Conservation (phyloP, 345 rosid species). For the Xanthoceras sorbifolium region DNA sequence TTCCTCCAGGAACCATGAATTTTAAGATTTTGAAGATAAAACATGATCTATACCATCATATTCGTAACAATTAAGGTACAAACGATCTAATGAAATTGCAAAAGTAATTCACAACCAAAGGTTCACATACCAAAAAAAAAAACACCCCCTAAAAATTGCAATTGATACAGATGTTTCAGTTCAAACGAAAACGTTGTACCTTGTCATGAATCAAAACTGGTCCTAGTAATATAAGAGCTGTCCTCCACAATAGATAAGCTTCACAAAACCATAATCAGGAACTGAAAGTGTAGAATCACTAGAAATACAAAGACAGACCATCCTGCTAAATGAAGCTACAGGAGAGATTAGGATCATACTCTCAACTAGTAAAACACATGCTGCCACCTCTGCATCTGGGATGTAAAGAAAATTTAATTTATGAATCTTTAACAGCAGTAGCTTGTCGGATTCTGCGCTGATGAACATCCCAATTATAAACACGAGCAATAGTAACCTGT, state of each 20-base stretch:
- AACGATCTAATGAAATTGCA: neutral
- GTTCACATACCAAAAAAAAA: neutral
- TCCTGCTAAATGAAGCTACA: slow-evolving; percentile 9
- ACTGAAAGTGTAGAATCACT: neutral
- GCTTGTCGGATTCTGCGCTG: slow-evolving; percentile 72
- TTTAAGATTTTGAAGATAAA: slow-evolving; percentile 9
- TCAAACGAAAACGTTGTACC: slow-evolving; percentile 4
- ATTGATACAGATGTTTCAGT: neutral
- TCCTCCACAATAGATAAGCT: neutral
- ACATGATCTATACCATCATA: neutral
- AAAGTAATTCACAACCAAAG: neutral
- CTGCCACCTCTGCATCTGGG: slow-evolving; percentile 2
- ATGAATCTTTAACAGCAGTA: slow-evolving; percentile 40
- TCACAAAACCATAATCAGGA: slow-evolving; percentile 16
- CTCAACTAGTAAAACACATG: neutral
- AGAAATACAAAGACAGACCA: slow-evolving; percentile 16
- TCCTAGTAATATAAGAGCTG: slow-evolving; percentile 9
- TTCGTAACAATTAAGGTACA: neutral
- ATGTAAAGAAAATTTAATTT: slow-evolving; percentile 18
- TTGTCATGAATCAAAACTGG: slow-evolving; percentile 7
- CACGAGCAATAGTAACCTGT: slow-evolving; percentile 86
- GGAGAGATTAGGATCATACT: slow-evolving; percentile 21
- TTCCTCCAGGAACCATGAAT: slow-evolving; percentile 5
- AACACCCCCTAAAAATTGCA: neutral
- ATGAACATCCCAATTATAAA: slow-evolving; percentile 93